Conservation (phyloP, 164 flowering plant species). For the Chimonanthus salicifolius region DNA sequence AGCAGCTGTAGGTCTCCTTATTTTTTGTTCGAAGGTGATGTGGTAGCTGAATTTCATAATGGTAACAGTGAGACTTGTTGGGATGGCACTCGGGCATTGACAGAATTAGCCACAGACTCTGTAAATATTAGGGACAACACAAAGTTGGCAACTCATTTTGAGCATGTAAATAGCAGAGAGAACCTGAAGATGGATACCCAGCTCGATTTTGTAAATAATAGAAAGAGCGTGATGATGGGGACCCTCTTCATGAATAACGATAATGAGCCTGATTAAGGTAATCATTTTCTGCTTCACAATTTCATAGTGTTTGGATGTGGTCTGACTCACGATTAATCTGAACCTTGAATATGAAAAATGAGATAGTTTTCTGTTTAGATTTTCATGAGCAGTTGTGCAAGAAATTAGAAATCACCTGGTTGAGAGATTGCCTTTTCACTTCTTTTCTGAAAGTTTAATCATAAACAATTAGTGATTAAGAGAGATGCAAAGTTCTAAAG, state of each 20-base stretch:
- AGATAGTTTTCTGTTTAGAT: background rate
- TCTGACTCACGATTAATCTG: background rate
- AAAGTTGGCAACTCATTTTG: constrained; percentile 25
- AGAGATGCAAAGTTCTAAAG: too few species aligned
- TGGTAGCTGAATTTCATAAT: constrained; percentile 19
- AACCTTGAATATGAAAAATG: background rate
- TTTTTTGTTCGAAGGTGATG: constrained; percentile 20
- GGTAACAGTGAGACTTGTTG: constrained; percentile 29
- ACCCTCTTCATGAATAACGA: constrained; percentile 33
- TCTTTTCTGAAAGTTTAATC: too few species aligned
- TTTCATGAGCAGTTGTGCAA: background rate
- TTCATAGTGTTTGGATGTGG: background rate
- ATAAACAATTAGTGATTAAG: too few species aligned
- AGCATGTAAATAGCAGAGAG: constrained; percentile 51
- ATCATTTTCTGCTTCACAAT: background rate
- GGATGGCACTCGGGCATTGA: constrained; percentile 22
- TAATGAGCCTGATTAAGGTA: constrained; percentile 45
- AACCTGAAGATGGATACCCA: constrained; percentile 31
- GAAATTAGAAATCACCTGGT: background rate
- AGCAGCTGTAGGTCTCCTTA: constrained; percentile 36
- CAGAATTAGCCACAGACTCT: constrained; percentile 32
- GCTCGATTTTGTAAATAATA: constrained; percentile 49
- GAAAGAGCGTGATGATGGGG: constrained; percentile 36
- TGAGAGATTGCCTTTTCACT: too few species aligned
- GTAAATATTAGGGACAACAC: constrained; percentile 41